Evolutionary conservation across 768 basidiomycete species (phyloP), one percentile per base, ranked within the genome.

Genomic region (Phaeolepiota aurea): DNA sequence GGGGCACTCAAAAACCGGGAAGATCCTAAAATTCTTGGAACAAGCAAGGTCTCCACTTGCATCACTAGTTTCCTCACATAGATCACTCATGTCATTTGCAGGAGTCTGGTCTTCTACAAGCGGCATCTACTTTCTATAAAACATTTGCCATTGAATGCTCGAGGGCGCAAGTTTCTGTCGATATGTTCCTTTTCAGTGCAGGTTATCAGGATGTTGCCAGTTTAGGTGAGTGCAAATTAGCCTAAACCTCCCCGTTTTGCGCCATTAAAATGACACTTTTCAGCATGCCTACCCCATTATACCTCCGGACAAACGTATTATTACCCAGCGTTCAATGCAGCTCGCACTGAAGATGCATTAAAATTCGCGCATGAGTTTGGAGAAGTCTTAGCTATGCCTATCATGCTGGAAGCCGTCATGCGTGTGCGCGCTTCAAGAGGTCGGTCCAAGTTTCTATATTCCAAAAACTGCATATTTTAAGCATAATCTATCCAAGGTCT

Each of bases 281-380:
- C 43, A 92, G 90, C 88, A 10, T 91, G 79, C 55, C 71, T 99
- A 13, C 96, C 96, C 16, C 87, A 93, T 54, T 98, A 99, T 61
- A 99, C 96, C 7, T 89, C 92, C 41, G 96, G 96, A 30, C 91
- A 97, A 59, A 96, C 93, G 0, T 98, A 90, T 68, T 93, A 93
- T 58, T 99, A 98, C 59, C 96, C 94, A 30, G 91, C 91, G 3
- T 99, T 99, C 73, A 98, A 93, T 54, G 96, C 96, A 9, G 77
- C 79, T 2, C 77, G 91, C 32, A 76, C 89, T 2, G 96, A 99
- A 59, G 96, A 99, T 55, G 96, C 96, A 2, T 72, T 96, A 64
- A 98, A 98, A 63, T 98, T 99, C 54, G 93, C 94, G 1, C 92
- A 94, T 48, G 96, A 98, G 56, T 93, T 98, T 53, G 91, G 92